These are phyloP conservation scores for Tetraselmis chui DNA, from an alignment of 139 green algal genomes.

Conservation along the genomic window DNA sequence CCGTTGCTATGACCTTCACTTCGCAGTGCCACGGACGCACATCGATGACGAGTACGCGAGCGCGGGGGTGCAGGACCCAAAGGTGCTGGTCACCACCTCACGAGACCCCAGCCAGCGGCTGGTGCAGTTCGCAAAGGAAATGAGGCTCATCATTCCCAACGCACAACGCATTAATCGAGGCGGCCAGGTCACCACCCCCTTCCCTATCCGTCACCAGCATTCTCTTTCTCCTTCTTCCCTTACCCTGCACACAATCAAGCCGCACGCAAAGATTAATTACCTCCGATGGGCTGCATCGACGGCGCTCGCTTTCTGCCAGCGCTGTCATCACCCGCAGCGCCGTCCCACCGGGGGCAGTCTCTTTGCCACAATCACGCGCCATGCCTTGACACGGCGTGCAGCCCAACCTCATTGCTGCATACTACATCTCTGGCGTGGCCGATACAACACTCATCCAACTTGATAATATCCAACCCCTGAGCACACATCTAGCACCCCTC, in stretches of 20 bases:
- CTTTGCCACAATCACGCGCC: background rate
- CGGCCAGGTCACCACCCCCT: conserved; percentile 32
- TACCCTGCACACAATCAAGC: background rate
- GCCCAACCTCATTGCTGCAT: no score
- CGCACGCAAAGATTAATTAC: background rate
- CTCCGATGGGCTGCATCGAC: background rate
- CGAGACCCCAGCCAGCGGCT: conserved; percentile 84
- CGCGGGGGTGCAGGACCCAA: conserved; percentile 80
- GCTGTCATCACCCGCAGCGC: background rate
- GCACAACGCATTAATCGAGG: conserved; percentile 87
- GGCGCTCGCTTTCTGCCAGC: background rate
- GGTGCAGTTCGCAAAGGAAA: conserved; percentile 93
- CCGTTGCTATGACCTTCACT: no score
- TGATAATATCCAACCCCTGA: conserved; percentile 15
- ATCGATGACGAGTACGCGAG: conserved; percentile 96
- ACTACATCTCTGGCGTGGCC: no score
- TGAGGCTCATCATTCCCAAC: conserved; percentile 93
- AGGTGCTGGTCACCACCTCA: conserved; percentile 89
- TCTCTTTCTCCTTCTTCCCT: background rate
- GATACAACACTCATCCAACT: no score
- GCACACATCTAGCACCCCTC: no score
- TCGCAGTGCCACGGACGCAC: conserved; percentile 48
- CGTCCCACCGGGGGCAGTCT: background rate
- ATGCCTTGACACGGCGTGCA: no score
- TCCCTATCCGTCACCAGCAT: no score